Conservation (phyloP, 2,329 filamentous ascomycete species). For the Aureobasidium sp. region DNA sequence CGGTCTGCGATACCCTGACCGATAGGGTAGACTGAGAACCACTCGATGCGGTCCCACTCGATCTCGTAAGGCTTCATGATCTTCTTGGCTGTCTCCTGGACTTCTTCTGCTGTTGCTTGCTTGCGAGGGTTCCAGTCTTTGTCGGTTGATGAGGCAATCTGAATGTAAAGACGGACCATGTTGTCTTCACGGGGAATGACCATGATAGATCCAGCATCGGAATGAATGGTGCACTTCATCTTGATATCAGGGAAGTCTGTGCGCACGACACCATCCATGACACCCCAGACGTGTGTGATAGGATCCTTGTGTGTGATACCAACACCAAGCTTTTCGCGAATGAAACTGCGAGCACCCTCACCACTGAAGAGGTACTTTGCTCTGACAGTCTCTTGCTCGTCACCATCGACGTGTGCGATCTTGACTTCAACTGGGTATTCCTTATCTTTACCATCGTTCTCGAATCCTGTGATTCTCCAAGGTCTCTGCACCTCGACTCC, state of each 20-base stretch:
- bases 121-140: conserved; percentile 53
- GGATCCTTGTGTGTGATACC: conserved; percentile 55
- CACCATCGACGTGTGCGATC: conserved; percentile 68
- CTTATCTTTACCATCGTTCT: conserved; percentile 50
- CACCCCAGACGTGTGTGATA: conserved; percentile 56
- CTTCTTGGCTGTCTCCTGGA: conserved; percentile 48
- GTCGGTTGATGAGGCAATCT: conserved; percentile 55
- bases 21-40: conserved; percentile 59
- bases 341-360: conserved; percentile 53
- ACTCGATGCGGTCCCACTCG: conserved; percentile 56
- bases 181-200: conserved; percentile 49
- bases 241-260: conserved; percentile 57
- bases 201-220: conserved; percentile 55
- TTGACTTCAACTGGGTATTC: conserved; percentile 75
- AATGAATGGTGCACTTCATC: conserved; percentile 62
- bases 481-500: conserved; percentile 48
- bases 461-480: conserved; percentile 54
- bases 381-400: conserved; percentile 54
- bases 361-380: conserved; percentile 56
- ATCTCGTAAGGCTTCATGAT: conserved; percentile 53
- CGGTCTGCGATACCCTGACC: conserved; percentile 57
- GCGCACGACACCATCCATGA: conserved; percentile 57
- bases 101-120: conserved; percentile 49
- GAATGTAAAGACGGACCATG: conserved; percentile 48
- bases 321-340: conserved; percentile 56